These are phyloP conservation scores for Anthoceros angustus DNA, from an alignment of 225 moss, liverwort and hornwort genomes.

Conservation along the genomic window DNA sequence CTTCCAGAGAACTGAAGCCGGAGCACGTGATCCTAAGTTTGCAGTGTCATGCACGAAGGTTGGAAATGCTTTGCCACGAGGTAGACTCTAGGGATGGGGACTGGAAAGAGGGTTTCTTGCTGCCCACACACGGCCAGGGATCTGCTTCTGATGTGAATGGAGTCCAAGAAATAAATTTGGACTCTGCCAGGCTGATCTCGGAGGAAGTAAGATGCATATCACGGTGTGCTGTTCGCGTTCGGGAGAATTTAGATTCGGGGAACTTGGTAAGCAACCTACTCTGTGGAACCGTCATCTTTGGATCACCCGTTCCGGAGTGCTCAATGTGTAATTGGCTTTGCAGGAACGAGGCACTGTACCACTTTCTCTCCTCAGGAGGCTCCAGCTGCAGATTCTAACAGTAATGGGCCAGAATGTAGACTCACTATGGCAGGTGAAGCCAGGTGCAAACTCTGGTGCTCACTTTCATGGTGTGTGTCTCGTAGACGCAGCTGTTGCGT, in stretches of 20 bases:
- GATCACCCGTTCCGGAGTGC: not conserved
- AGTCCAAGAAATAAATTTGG: conserved; percentile 39
- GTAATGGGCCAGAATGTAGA: conserved; percentile 66
- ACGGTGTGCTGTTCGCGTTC: conserved; percentile 38
- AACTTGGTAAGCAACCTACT: conserved; percentile 15
- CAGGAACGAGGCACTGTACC: not conserved
- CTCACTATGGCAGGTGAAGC: conserved; percentile 9
- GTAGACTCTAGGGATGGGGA: conserved; percentile 37
- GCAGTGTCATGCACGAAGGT: conserved; percentile 66
- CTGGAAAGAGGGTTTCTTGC: conserved; percentile 22
- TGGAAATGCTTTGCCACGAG: conserved; percentile 67
- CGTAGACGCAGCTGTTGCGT: conserved; percentile 75
- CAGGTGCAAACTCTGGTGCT: conserved; percentile 26
- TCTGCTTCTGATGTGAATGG: conserved; percentile 32
- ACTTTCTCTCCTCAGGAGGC: not conserved
- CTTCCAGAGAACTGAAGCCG: conserved; percentile 60
- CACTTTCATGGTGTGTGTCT: conserved; percentile 48
- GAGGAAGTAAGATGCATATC: conserved; percentile 71
- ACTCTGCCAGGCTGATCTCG: conserved; percentile 49
- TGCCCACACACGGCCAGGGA: conserved; percentile 18
- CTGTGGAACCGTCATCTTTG: not conserved
- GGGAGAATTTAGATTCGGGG: conserved; percentile 45
- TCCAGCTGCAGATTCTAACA: conserved; percentile 56
- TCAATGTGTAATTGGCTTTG: not conserved
- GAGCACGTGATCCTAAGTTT: conserved; percentile 58